Base-by-base conservation (phyloP, 1,139 yeast genomes). In the Diutina rugosa region DNA sequence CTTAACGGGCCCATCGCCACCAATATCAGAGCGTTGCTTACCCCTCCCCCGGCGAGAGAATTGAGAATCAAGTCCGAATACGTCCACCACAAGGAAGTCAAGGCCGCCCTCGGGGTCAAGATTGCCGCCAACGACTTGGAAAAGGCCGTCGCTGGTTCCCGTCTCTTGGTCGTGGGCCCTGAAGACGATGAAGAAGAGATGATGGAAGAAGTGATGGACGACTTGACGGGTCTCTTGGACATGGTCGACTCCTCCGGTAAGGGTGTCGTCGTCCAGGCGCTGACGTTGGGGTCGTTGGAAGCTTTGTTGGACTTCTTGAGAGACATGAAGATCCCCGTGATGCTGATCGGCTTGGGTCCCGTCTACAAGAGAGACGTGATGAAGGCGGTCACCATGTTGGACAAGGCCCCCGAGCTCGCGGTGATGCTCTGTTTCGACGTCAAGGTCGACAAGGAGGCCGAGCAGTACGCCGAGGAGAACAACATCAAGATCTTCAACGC, bases 1-100 rank as follows among this genome's bases (percentile, higher is more conserved):
- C 81, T 90, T 83, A 93, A 91, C 69, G 99, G 99, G 46, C 99
- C 99, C 14, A 95, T 95, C 61, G 97, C 93, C n/a, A 95, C 99
- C 3, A 90, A 87, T 67, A 90, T 95, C 60, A 82, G 99, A 69
- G 99, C 99, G 0, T 77, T 95, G 63, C 79, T 95, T 67, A 95
- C 99, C 1, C 99, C 99, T 35, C 99, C 96, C 62, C 99, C 99
- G 28, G 76, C 96, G 58, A 85, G 97, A 69, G 99, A 95, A 72
- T 77, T 95, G 72, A 91, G 99, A 74, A 79, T 95, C 71, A 93
- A 93, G 72, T 87, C 96, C 29, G 96, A 89, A 63, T 93, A 93
- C 70, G 82, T 91, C 55, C 99, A 95, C 68, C 93, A 90, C 74
- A 93, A 93, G 71, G 96, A 91, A 73, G 98, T 93, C 60, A 93